phyloP scores from a whole-genome alignment of 2,329 filamentous ascomycete genomes.

The Apiospora koreana region DNA sequence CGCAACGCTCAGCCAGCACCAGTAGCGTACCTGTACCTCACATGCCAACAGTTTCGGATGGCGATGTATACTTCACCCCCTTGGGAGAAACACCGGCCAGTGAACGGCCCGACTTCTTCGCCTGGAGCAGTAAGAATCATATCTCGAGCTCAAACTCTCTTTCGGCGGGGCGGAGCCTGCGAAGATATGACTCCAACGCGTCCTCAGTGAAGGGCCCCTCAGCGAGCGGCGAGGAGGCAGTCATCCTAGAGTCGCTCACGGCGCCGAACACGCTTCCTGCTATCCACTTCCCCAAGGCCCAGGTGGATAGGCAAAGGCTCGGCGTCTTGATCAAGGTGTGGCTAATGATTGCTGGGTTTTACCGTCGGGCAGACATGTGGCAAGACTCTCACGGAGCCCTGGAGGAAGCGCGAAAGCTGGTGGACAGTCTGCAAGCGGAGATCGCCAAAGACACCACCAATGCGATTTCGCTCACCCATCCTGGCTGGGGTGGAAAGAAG shows the following conservation, averaged over 20 bases:
- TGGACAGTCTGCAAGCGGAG: conserved; percentile 69
- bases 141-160: conserved; percentile 43
- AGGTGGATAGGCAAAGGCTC: conserved; percentile 50
- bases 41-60: conserved; percentile 47
- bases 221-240: conserved; percentile 41
- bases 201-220: conserved; percentile 42
- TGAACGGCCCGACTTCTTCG: conserved; percentile 45
- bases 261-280: conserved; percentile 50
- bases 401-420: conserved; percentile 77
- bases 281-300: conserved; percentile 56
- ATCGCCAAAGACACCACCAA: conserved; percentile 63
- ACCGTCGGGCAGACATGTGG: conserved; percentile 76
- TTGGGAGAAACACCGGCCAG: conserved; percentile 37
- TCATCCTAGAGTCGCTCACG: conserved; percentile 43
- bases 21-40: conserved; percentile 43
- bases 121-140: conserved; percentile 42
- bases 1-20: conserved; percentile 39
- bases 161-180: conserved; percentile 43
- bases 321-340: conserved; percentile 75
- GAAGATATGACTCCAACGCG: conserved; percentile 47
- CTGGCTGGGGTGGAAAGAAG: conserved; percentile 78
- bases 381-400: conserved; percentile 81
- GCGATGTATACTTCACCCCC: conserved; percentile 53
- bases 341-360: conserved; percentile 87
- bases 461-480: conserved; percentile 60